Percentiles rank a stretch among this genome's conserved stretches.
Conservation (phyloP, 352 stramenopile genomes). For the Globisporangium abappressorium region DNA sequence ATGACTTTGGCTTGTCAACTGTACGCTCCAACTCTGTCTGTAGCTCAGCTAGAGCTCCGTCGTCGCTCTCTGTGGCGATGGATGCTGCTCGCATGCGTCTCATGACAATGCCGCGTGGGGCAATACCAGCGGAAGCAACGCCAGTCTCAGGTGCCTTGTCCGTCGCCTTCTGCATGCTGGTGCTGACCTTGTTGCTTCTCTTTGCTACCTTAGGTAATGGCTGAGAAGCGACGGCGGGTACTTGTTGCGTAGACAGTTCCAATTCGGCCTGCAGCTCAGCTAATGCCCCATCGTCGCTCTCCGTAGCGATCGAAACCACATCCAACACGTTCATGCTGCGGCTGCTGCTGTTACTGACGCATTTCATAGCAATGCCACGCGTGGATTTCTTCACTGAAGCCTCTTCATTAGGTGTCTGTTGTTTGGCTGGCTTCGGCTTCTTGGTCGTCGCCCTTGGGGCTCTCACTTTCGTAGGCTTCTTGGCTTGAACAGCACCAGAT, state of each 20-base stretch:
- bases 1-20: background rate
- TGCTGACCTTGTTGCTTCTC: background rate
- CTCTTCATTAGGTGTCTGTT: background rate
- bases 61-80: constrained; percentile 5
- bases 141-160: background rate
- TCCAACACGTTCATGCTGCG: constrained; percentile 5
- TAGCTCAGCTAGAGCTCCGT: constrained; percentile 2
- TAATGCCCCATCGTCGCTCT: constrained; percentile 28
- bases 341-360: background rate
- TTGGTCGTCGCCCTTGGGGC: background rate
- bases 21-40: constrained; percentile 12
- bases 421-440: background rate
- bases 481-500: constrained; percentile 3
- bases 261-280: constrained; percentile 34
- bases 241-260: background rate
- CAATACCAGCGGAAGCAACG: constrained; percentile 6
- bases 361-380: background rate
- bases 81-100: constrained; percentile 10
- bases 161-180: background rate
- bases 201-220: background rate
- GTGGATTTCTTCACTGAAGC: background rate
- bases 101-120: constrained; percentile 3
- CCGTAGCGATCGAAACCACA: constrained; percentile 20
- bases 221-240: constrained; percentile 2
- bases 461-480: background rate